Base-by-base conservation (phyloP, 2,329 filamentous ascomycete genomes). In the Verticillium longisporum region DNA sequence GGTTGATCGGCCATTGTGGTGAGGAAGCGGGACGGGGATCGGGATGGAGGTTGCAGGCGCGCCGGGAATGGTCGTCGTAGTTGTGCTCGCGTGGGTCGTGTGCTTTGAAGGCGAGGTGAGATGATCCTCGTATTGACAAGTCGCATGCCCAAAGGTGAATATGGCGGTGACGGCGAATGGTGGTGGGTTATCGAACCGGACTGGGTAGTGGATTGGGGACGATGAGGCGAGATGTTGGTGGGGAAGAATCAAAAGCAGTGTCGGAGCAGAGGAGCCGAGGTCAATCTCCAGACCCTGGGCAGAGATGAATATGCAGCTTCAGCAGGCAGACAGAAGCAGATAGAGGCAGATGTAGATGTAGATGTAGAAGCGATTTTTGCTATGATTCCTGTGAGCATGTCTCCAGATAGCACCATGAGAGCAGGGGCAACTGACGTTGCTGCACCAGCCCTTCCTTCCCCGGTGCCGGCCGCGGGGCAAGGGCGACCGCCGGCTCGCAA, bases 1-100 rank as follows among this genome's bases (percentile, higher is more conserved):
- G 60, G 50, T 6, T 45, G 31, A 34, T 58, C 59, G 59, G 63
- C 58, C 63, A 65, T 65, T 33, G 34, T 26, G 5, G 41, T 50
- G 41, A 50, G n/a, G 41, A 18, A n/a, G n/a, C 41, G 31, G 26
- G 26, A 26, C 26, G 26, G 26, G 26, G 26, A 26, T 26, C 26
- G 26, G 26, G 31, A 56, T n/a, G 32, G 15, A 34, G 31, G 31
- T n/a, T 18, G 54, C 13, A 14, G 6, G 31, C 11, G 26, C 26
- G 26, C 26, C 33, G 54, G 3, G 4, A 32, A 18, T 56, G 26
- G 21, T 34, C 26, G 26, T 26, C 26, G 26, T 26, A 26, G 26
- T 26, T 26, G 26, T 26, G 26, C 3, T 26, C 26, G 33, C 37
- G n/a, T 4, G 3, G 36, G 36, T n/a, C 5, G 36, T 13, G 36